Base-by-base conservation (phyloP, 331 rosid genomes). In the Malus hybrid region DNA sequence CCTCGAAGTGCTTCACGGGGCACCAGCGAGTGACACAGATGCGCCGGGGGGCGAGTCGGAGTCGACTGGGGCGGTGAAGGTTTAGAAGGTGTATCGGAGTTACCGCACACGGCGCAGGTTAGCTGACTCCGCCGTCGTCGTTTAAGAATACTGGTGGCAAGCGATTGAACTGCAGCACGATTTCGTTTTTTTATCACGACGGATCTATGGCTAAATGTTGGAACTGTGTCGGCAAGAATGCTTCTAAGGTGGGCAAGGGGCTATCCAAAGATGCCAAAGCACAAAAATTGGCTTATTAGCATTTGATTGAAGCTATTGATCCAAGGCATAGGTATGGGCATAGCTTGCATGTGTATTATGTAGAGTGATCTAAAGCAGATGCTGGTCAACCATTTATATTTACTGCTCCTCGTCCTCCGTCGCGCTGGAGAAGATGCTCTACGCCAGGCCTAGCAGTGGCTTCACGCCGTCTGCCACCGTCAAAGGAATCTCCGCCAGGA, bases 301-400 rank as follows among this genome's bases (percentile, higher is more conserved):
- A 93, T 79, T 93, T 96, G 96, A 93, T 93, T 78, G 98, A 93
- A 88, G 98, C 98, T 48, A 89, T 93, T 87, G 98, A 93, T 89
- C 98, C 98, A 26, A 86, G 96, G 79, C 98, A 93, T 75, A 91
- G 98, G 28, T 91, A 93, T 67, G 98, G 98, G 28, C 98, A 93
- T 81, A 89, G 85, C 87, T 87, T 93, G 88, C 91, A 91, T 82
- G 50, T 68, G 57, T 93, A 93, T 79, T 89, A 91, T 66, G 88
- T 82, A 79, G 90, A 86, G 68, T 93, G 98, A 97, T 74, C 93
- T 81, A 79, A 87, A 83, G 72, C 90, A 9, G 91, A 88, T 73
- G 84, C 97, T 26, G 98, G 97, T 15, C 96, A 91, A 81, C 98
- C 98, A 26, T 93, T 93, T 81, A 24, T 24, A 1, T 24, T 24